These are phyloP conservation scores for Flaveria linearis DNA, from an alignment of 129 eudicot species.

Conservation along the genomic window DNA sequence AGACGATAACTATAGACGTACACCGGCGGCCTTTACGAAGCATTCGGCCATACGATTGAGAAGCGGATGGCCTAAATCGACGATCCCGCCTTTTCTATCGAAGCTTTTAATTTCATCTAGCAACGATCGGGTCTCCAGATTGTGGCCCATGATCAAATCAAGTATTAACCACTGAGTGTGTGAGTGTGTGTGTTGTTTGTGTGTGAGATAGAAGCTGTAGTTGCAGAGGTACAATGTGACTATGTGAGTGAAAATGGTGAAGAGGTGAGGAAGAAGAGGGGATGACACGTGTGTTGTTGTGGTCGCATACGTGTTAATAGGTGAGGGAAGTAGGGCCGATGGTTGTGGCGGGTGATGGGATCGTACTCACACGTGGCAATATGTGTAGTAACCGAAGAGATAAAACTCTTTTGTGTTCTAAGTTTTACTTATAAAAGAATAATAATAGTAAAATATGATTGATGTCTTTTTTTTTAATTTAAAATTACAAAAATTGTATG, in stretches of 20 bases:
- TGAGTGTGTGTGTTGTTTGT: neutral
- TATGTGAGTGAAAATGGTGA: neutral
- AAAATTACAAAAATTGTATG: too few relatives aligned
- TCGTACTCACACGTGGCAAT: constrained; percentile 37
- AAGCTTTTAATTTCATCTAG: constrained; percentile 68
- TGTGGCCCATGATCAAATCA: constrained; percentile 40
- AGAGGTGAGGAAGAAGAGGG: neutral
- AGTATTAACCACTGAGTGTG: too few relatives aligned
- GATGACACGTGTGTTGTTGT: constrained; percentile 33
- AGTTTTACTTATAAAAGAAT: too few relatives aligned
- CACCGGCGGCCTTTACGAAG: constrained; percentile 91
- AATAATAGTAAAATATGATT: too few relatives aligned
- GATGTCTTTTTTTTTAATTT: too few relatives aligned
- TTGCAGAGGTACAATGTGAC: neutral
- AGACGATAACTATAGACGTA: constrained; percentile 9
- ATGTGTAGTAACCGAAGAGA: constrained; percentile 7
- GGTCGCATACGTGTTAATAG: constrained; percentile 23
- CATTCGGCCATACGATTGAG: constrained; percentile 87
- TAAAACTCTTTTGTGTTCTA: neutral
- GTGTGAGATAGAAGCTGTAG: neutral
- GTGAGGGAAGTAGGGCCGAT: constrained; percentile 17
- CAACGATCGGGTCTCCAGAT: constrained; percentile 63
- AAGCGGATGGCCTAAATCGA: constrained; percentile 92
- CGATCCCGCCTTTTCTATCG: constrained; percentile 57
- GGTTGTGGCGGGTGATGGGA: constrained; percentile 27